These are phyloP conservation scores for Fusarium tricinctum DNA, from an alignment of 2,329 filamentous ascomycete genomes.

Conservation along the genomic window DNA sequence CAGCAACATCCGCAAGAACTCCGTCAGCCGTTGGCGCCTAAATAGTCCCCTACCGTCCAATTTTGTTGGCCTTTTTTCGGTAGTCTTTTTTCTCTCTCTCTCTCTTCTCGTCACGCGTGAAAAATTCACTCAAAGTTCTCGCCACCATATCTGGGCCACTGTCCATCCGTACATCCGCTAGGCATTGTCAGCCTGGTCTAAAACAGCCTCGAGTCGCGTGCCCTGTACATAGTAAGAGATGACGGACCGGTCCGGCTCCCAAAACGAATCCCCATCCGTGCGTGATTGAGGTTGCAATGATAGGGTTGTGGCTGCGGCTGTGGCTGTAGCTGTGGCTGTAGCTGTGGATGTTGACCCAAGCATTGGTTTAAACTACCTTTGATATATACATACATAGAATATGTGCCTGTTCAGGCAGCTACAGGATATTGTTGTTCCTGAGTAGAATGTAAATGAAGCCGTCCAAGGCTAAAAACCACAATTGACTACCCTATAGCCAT, in stretches of 20 bases:
- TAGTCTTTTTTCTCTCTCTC: constrained; percentile 3
- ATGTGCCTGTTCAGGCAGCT: no score
- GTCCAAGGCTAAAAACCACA: not conserved
- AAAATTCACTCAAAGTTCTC: constrained; percentile 24
- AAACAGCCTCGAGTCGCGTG: constrained; percentile 35
- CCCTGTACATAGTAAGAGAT: constrained; percentile 17
- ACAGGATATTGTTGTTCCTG: no score
- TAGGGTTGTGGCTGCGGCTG: constrained; percentile 26
- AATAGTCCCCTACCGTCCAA: constrained; percentile 2
- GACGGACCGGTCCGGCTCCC: constrained; percentile 37
- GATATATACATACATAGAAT: no score
- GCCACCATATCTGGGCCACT: constrained; percentile 36
- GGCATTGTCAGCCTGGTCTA: constrained; percentile 18
- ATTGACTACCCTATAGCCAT: not conserved
- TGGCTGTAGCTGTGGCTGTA: constrained; percentile 21
- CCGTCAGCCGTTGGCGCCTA: constrained; percentile 37
- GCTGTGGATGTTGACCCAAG: not conserved
- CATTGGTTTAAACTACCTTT: not conserved
- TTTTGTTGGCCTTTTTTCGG: not conserved
- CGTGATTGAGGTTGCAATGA: constrained; percentile 2
- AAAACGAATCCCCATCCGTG: constrained; percentile 23
- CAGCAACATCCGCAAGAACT: not conserved
- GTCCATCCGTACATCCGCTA: not conserved
- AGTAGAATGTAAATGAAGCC: not conserved
- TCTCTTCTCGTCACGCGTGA: constrained; percentile 19